Evolutionary conservation across 176 grass and related monocot genomes (phyloP).

Genomic region (Rhipidocladum racemiflorum): DNA sequence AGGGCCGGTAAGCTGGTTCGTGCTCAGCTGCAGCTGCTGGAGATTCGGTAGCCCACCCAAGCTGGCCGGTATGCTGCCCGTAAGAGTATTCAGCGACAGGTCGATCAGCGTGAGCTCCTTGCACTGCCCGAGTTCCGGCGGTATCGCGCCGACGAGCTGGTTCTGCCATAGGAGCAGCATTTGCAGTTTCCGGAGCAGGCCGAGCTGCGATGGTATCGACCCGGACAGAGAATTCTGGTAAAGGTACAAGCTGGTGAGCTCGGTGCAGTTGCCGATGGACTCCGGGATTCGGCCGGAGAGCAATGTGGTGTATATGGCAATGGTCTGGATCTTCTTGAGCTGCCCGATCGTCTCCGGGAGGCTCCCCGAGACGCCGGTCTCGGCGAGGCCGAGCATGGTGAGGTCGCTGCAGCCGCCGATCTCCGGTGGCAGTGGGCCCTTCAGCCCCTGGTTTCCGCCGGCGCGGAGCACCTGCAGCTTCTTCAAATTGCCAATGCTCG

Average conservation of each 20-base stretch:
- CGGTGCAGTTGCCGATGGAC: slow-evolving; percentile 83
- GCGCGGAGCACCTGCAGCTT: slow-evolving; percentile 76
- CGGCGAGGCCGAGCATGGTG: slow-evolving; percentile 74
- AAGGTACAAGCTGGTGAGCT: slow-evolving; percentile 80
- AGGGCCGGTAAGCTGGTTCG: slow-evolving; percentile 72
- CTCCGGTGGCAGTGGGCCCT: slow-evolving; percentile 64
- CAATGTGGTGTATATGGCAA: slow-evolving; percentile 84
- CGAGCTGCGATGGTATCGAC: slow-evolving; percentile 54
- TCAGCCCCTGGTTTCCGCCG: slow-evolving; percentile 75
- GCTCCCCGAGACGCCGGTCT: slow-evolving; percentile 80
- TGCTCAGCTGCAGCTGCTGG: slow-evolving; percentile 89
- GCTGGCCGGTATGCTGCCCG: slow-evolving; percentile 62
- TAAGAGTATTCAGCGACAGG: slow-evolving; percentile 76
- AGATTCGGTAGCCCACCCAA: slow-evolving; percentile 56
- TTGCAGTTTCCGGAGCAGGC: slow-evolving; percentile 61
- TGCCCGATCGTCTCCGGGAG: slow-evolving; percentile 78
- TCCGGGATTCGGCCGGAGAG: slow-evolving; percentile 79
- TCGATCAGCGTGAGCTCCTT: slow-evolving; percentile 61
- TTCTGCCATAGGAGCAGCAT: slow-evolving; percentile 97
- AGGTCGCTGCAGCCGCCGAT: slow-evolving; percentile 75
- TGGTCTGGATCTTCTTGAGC: slow-evolving; percentile 81
- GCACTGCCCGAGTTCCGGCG: slow-evolving; percentile 71
- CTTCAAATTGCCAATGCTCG: slow-evolving; percentile 66
- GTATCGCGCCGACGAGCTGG: slow-evolving; percentile 66
- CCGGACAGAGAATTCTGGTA: slow-evolving; percentile 92